Conservation (phyloP, 2,329 filamentous ascomycete genomes). For the Claviceps paspali region DNA sequence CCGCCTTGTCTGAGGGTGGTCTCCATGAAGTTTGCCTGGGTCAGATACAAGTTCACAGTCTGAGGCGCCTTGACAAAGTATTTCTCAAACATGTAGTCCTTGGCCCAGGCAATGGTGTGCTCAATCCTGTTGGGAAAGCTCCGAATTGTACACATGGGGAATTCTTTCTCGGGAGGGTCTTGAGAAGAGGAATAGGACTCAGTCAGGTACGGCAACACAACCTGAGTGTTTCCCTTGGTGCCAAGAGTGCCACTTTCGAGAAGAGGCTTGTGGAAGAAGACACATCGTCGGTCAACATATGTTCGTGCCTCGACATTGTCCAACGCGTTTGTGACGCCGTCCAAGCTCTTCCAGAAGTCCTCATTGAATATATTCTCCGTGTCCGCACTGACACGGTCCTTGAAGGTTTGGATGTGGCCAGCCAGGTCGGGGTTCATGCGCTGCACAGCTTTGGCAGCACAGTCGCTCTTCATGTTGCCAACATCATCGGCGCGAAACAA, state of each 20-base stretch:
- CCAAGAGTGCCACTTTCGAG: conserved; percentile 96
- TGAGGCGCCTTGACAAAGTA: conserved; percentile 89
- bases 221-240: conserved; percentile 97
- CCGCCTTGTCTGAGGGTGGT: conserved; percentile 80
- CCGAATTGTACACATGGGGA: conserved; percentile 94
- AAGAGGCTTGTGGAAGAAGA: conserved; percentile 95
- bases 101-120: conserved; percentile 96
- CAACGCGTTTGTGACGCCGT: conserved; percentile 90
- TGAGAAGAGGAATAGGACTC: conserved; percentile 94
- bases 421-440: conserved; percentile 88
- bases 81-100: conserved; percentile 79
- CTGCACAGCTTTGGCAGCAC: conserved; percentile 76
- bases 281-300: conserved; percentile 89
- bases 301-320: conserved; percentile 96
- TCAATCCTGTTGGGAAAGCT: conserved; percentile 98
- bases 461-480: conserved; percentile 91
- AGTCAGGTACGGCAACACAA: conserved; percentile 77
- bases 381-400: conserved; percentile 79
- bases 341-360: conserved; percentile 71
- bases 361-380: conserved; percentile 94
- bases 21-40: conserved; percentile 79
- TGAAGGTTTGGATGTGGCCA: conserved; percentile 72
- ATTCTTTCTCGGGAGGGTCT: conserved; percentile 94
- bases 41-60: conserved; percentile 85
- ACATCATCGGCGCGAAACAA: conserved; percentile 89